Evolutionary conservation across 306 rosid genomes (phyloP).

Genomic region (Alnus glutinosa): DNA sequence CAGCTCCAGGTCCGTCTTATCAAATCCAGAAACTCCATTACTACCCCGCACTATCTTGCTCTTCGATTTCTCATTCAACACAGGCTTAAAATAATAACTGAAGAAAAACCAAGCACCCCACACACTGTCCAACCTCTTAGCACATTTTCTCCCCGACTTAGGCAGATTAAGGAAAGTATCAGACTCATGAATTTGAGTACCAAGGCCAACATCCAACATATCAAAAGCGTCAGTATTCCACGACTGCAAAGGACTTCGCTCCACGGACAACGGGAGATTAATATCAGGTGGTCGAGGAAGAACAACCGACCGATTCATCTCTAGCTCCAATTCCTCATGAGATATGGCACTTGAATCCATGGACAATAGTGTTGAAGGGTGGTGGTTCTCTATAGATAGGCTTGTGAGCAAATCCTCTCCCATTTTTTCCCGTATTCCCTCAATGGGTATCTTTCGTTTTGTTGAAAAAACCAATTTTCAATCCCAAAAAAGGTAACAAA

Average conservation of each 20-base stretch:
- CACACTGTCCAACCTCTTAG: constrained; percentile 37
- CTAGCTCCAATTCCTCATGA: constrained; percentile 37
- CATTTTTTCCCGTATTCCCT: constrained; percentile 25
- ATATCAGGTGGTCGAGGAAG: constrained; percentile 42
- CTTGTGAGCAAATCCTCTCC: constrained; percentile 40
- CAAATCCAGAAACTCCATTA: constrained; percentile 41
- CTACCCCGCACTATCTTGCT: constrained; percentile 29
- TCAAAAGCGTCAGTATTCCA: constrained; percentile 36
- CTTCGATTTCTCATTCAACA: constrained; percentile 39
- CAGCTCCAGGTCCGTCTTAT: constrained; percentile 39
- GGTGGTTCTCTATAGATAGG: constrained; percentile 40
- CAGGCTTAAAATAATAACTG: constrained; percentile 38
- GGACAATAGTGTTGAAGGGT: constrained; percentile 41
- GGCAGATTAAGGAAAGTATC: constrained; percentile 29
- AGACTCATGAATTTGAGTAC: constrained; percentile 33
- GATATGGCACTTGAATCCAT: constrained; percentile 42
- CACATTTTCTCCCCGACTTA: constrained; percentile 27
- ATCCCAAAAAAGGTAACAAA: not conserved
- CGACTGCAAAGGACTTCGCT: constrained; percentile 35
- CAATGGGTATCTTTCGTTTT: not conserved
- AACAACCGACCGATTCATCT: constrained; percentile 22
- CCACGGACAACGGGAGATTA: constrained; percentile 35
- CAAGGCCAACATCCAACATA: constrained; percentile 38
- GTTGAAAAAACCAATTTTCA: not conserved
- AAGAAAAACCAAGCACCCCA: constrained; percentile 51